These are phyloP conservation scores for Solanum chaucha DNA, from an alignment of 257 asterid species.

Conservation along the genomic window DNA sequence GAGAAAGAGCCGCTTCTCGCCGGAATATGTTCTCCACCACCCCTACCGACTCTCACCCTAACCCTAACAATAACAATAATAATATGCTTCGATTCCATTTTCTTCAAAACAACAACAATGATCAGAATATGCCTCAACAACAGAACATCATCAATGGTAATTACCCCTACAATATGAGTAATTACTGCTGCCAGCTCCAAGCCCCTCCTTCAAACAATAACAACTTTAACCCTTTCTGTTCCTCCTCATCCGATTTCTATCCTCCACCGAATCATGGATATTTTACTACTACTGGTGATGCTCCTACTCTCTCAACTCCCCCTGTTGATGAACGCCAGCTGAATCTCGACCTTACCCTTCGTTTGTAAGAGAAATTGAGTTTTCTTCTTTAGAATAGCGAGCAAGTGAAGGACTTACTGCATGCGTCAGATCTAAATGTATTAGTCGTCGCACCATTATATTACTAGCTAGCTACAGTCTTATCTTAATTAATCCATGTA, in stretches of 20 bases:
- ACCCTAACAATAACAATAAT: neutral
- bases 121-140: neutral
- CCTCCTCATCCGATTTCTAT: neutral
- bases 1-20: constrained; percentile 82
- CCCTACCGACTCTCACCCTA: neutral
- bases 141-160: neutral
- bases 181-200: neutral
- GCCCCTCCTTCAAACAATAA: neutral
- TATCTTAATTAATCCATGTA: neutral
- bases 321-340: neutral
- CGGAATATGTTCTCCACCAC: neutral
- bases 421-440: neutral
- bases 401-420: too few relatives aligned
- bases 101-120: neutral
- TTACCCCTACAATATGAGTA: neutral
- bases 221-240: neutral
- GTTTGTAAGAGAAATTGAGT: neutral
- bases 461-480: neutral
- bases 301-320: neutral
- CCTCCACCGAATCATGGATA: neutral
- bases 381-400: neutral
- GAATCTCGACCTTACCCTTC: neutral
- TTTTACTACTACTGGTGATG: neutral
- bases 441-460: too few relatives aligned
- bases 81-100: neutral